phyloP scores from a whole-genome alignment of 2,329 filamentous ascomycete species.

The Cyphellophora attinorum region DNA sequence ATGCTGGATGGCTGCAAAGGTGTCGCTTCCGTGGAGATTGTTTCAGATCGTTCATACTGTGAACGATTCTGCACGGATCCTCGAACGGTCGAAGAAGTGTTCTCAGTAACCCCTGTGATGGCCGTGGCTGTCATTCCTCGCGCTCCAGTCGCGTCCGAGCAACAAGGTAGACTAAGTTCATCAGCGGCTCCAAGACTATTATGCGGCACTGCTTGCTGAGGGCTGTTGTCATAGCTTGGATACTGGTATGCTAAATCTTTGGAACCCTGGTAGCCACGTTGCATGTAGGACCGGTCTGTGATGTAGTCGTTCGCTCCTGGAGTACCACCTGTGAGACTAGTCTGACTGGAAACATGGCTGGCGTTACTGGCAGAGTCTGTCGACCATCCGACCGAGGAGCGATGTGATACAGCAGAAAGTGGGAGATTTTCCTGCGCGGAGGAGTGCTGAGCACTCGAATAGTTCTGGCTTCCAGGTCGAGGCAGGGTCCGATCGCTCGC shows the following conservation, averaged over 20 bases:
- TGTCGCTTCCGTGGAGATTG: too few relatives aligned
- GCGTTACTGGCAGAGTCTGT: conserved; percentile 5
- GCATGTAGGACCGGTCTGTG: background rate
- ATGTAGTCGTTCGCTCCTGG: conserved; percentile 1
- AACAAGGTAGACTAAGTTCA: too few relatives aligned
- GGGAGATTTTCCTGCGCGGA: conserved; percentile 5
- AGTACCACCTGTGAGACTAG: conserved; percentile 4
- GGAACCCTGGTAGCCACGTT: background rate
- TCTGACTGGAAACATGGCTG: conserved; percentile 6
- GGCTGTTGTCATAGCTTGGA: background rate
- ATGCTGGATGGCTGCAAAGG: too few relatives aligned
- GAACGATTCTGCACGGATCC: too few relatives aligned
- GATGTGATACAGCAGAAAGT: conserved; percentile 5
- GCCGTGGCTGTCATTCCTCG: too few relatives aligned
- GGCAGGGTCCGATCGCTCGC: conserved; percentile 4
- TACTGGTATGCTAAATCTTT: background rate
- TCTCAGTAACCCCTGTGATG: too few relatives aligned
- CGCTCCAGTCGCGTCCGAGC: too few relatives aligned
- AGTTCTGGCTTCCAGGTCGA: background rate
- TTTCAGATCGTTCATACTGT: too few relatives aligned
- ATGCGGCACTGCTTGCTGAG: background rate
- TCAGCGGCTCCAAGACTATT: background rate
- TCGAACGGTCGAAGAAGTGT: too few relatives aligned
- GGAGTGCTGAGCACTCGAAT: conserved; percentile 1
- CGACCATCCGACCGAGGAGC: conserved; percentile 5